Evolutionary conservation across 768 basidiomycete genomes (phyloP).

Genomic region (Suillus hirtellus): DNA sequence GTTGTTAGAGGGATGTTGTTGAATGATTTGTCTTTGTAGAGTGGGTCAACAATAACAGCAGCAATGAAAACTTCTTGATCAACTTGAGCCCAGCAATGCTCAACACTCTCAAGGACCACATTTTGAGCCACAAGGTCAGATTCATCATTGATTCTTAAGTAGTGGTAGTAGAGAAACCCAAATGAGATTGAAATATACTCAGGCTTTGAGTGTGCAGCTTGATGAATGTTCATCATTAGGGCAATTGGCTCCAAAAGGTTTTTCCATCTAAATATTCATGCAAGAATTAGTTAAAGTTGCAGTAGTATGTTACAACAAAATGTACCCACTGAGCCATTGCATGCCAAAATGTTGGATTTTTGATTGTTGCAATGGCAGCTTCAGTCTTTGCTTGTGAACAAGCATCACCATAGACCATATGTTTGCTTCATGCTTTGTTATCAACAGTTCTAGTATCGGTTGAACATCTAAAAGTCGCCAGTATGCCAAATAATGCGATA

Average conservation of each 20-base stretch:
- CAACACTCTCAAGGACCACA: conserved; percentile 33
- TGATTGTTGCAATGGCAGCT: conserved; percentile 31
- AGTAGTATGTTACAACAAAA: neutral
- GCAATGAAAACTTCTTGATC: conserved; percentile 36
- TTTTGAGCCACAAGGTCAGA: neutral
- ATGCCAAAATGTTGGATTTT: conserved; percentile 24
- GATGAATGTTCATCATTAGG: conserved; percentile 31
- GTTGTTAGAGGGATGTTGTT: neutral
- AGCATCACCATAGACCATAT: conserved; percentile 26
- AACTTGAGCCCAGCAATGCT: conserved; percentile 28
- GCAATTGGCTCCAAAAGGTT: conserved; percentile 33
- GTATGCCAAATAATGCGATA: conserved; percentile 37
- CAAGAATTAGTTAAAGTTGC: conserved; percentile 29
- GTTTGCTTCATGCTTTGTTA: conserved; percentile 14
- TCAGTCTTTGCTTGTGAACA: conserved; percentile 26
- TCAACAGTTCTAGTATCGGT: conserved; percentile 18
- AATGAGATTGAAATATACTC: conserved; percentile 35
- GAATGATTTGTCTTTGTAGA: conserved; percentile 12
- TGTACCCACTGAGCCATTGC: neutral
- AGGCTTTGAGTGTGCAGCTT: conserved; percentile 29
- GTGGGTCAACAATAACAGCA: conserved; percentile 31
- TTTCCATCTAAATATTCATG: conserved; percentile 24
- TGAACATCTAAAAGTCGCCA: conserved; percentile 30
- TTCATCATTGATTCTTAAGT: conserved; percentile 11
- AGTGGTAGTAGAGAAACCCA: conserved; percentile 21